These are phyloP conservation scores for Stagonosporopsis vannaccii DNA, from an alignment of 2,329 filamentous ascomycete genomes.

Conservation along the genomic window DNA sequence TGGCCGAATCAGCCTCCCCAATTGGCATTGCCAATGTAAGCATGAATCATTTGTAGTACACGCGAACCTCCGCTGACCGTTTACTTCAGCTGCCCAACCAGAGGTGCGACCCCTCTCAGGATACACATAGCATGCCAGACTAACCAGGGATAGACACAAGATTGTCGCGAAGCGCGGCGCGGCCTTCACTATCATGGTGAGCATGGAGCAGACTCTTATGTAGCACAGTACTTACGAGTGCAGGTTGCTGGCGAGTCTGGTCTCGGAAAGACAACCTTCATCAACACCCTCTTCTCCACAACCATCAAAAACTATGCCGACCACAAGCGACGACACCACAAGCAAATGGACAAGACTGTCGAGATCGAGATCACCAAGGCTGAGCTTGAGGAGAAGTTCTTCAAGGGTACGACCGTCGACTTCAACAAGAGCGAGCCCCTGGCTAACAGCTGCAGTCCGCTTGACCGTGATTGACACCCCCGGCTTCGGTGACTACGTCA, in stretches of 20 bases:
- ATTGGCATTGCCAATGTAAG: slow-evolving; percentile 79
- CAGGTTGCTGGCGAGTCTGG: slow-evolving; percentile 98
- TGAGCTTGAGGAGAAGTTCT: slow-evolving; percentile 99
- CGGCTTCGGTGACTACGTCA: slow-evolving; percentile 99
- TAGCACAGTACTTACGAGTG: neutral
- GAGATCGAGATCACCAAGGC: slow-evolving; percentile 99
- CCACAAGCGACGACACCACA: slow-evolving; percentile 98
- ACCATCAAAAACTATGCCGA: slow-evolving; percentile 99
- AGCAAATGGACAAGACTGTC: slow-evolving; percentile 99
- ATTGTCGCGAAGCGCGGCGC: slow-evolving; percentile 86
- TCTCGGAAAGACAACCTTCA: slow-evolving; percentile 99
- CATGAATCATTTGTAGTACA: slow-evolving; percentile 31
- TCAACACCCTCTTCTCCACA: slow-evolving; percentile 99
- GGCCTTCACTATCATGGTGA: slow-evolving; percentile 98
- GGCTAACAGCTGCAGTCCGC: slow-evolving; percentile 71
- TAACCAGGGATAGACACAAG: slow-evolving; percentile 65
- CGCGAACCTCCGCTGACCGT: slow-evolving; percentile 41
- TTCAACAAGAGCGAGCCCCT: neutral
- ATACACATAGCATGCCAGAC: slow-evolving; percentile 30
- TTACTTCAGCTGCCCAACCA: slow-evolving; percentile 69
- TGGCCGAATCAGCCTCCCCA: slow-evolving; percentile 70
- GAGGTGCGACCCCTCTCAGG: slow-evolving; percentile 57
- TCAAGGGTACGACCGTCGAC: slow-evolving; percentile 76
- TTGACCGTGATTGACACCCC: slow-evolving; percentile 99
- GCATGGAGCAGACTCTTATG: slow-evolving; percentile 24